phyloP scores from a whole-genome alignment of 2,329 filamentous ascomycete species.

The Xenoacremonium recifei region DNA sequence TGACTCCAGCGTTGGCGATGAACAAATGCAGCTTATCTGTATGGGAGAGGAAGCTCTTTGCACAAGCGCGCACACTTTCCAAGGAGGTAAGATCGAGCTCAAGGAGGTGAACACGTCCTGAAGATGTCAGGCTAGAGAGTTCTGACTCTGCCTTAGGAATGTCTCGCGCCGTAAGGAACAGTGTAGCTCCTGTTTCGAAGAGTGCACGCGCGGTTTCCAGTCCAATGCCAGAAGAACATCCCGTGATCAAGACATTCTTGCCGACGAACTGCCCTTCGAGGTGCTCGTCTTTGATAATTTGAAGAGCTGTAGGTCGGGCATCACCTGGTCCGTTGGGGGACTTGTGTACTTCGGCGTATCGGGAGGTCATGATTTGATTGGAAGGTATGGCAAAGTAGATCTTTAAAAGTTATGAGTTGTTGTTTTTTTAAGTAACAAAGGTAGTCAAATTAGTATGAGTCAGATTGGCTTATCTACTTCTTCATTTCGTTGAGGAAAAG shows the following conservation, averaged over 20 bases:
- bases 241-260: conserved; percentile 41
- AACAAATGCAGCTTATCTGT: conserved; percentile 36
- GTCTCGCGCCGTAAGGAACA: conserved; percentile 21
- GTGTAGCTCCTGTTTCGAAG: conserved; percentile 31
- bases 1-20: conserved; percentile 42
- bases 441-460: too few relatives aligned
- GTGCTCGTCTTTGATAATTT: too few relatives aligned
- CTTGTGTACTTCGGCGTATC: too few relatives aligned
- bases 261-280: too few relatives aligned
- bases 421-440: too few relatives aligned
- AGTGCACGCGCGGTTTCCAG: conserved; percentile 44
- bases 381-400: too few relatives aligned
- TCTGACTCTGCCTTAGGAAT: conserved; percentile 16
- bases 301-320: too few relatives aligned
- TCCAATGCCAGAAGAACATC: conserved; percentile 41
- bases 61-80: conserved; percentile 18
- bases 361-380: too few relatives aligned
- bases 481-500: too few relatives aligned
- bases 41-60: conserved; percentile 11
- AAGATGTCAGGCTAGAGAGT: conserved; percentile 8
- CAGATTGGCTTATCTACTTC: too few relatives aligned
- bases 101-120: conserved; percentile 14
- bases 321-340: too few relatives aligned
- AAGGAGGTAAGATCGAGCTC: conserved; percentile 22
- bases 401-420: too few relatives aligned